Conservation (phyloP, 805 yeast species). For the Starmerella lactis-condensi region DNA sequence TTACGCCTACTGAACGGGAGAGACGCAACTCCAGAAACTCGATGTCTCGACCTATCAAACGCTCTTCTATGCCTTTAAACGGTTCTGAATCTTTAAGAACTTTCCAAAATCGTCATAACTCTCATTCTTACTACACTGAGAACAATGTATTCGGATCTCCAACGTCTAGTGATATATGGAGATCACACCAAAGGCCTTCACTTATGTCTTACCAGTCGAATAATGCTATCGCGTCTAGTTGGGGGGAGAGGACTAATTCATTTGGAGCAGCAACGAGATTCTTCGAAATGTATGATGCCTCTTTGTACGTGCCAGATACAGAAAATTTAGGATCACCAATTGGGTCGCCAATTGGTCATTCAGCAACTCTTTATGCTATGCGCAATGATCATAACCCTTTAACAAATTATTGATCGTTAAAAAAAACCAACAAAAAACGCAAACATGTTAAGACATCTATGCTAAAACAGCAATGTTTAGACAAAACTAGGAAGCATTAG, state of each 20-base stretch:
- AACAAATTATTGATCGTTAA: too few species aligned
- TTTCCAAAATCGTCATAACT: background rate
- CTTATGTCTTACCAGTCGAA: background rate
- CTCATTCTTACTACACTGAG: background rate
- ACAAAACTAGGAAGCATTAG: too few species aligned
- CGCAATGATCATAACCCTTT: too few species aligned
- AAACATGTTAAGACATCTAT: too few species aligned
- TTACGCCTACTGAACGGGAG: conserved; percentile 64
- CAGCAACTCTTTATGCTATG: too few species aligned
- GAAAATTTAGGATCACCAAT: conserved; percentile 1
- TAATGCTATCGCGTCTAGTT: too few species aligned
- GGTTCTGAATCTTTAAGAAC: background rate
- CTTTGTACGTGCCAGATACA: background rate
- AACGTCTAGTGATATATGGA: conserved; percentile 1
- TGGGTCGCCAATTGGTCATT: conserved; percentile 1
- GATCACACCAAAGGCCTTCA: background rate
- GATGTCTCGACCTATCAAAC: background rate
- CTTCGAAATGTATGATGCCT: background rate
- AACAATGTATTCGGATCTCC: background rate
- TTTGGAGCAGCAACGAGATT: background rate
- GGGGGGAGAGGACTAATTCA: too few species aligned
- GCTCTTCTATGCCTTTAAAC: background rate
- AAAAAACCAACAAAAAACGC: too few species aligned
- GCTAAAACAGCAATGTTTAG: too few species aligned
- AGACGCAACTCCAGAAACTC: conserved; percentile 41